Evolutionary conservation across 768 basidiomycete species (phyloP), one percentile per base, ranked within the genome.

Genomic region (Amanita phalloides): DNA sequence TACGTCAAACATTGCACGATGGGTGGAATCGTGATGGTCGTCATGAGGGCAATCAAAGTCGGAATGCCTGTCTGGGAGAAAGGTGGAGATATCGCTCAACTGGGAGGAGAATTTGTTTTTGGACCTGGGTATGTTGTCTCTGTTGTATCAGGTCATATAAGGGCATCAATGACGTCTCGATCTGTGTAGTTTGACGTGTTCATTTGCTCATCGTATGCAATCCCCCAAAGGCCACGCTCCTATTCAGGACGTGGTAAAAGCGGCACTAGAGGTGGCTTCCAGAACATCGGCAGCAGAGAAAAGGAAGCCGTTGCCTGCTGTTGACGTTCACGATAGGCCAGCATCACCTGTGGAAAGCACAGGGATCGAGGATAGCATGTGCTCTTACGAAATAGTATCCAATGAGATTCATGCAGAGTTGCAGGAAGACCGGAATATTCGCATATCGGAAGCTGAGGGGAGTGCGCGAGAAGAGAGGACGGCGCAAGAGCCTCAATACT

Each of bases 191-290:
- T 63, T 86, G 56, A 74, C 70, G 8, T 87, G 84, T 57, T 67
- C 75, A 6, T 95, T 78, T 61, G 85, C 88, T 0, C 90, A 93
- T 67, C 81, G 91, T 5, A 96, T 96, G 92, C 81, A 76, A 43
- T 81, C 69, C 11, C 72, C 87, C 1, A 77, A 81, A 41, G 79
- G 78, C 3, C 92, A 96, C 57, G 80, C 82, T 0, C 80, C 87
- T 1, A 83, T 95, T 48, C 63, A 71, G 46, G 77, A 78, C 30
- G 79, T 91, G 14, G 76, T 92, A 36, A 68, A 73, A 33, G 78
- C 78, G 3, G 84, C 88, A 30, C 6, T 52, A 23, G 43, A 52
- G 38, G 35, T 33, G n/a, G 44, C 35, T 26, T 8, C 20, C 10
- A 45, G 14, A 36, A 9, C 32, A 7, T 38, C 26, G 4, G 35